Percentiles rank a stretch among this genome's conserved stretches.
These are phyloP conservation scores for Scheffersomyces titani DNA, from an alignment of 1,139 yeast genomes.

Conservation along the genomic window DNA sequence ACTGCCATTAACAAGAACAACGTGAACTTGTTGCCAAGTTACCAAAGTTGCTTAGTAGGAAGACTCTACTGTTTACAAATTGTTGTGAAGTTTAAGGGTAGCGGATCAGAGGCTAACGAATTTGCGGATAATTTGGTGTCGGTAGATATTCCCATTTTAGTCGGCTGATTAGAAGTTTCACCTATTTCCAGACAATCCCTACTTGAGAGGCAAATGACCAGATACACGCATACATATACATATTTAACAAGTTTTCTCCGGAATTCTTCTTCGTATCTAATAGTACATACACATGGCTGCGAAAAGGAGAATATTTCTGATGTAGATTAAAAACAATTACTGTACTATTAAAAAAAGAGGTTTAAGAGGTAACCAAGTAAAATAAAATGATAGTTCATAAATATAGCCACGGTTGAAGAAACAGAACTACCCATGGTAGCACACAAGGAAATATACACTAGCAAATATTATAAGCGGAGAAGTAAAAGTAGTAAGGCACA, in stretches of 20 bases:
- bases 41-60: slow-evolving; percentile 48
- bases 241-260: not conserved
- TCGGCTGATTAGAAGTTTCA: slow-evolving; percentile 25
- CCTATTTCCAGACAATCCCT: not conserved
- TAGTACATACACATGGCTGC: not conserved
- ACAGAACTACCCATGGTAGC: not conserved
- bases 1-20: slow-evolving; percentile 37
- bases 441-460: not conserved
- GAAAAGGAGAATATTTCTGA: not conserved
- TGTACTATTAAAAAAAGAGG: not conserved
- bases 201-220: not conserved
- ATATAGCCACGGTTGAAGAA: not conserved
- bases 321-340: not conserved
- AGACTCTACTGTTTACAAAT: slow-evolving; percentile 45
- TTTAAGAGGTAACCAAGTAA: not conserved
- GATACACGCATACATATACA: no score
- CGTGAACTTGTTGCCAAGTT: slow-evolving; percentile 42
- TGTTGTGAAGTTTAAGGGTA: slow-evolving; percentile 40
- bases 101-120: slow-evolving; percentile 35
- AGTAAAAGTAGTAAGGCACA: no score
- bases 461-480: no score
- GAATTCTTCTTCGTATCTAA: not conserved
- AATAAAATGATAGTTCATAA: not conserved
- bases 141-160: slow-evolving; percentile 44
- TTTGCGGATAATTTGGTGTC: slow-evolving; percentile 36